These are phyloP conservation scores for Elsinoe arachidis DNA, from an alignment of 2,329 filamentous ascomycete species.

Conservation along the genomic window DNA sequence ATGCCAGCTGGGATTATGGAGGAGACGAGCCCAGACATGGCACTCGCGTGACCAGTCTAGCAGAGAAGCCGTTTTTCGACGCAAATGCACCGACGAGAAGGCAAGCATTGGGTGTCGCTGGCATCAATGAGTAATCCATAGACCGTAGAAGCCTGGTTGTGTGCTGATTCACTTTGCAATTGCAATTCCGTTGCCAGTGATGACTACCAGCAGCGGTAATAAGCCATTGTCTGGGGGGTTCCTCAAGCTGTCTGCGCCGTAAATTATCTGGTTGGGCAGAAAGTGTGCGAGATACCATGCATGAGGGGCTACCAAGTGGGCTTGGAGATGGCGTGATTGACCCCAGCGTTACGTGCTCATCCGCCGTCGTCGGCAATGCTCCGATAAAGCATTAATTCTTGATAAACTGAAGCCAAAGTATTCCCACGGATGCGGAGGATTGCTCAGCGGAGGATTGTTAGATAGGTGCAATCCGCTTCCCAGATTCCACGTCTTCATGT, in stretches of 20 bases:
- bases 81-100: constrained; percentile 56
- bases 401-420: no score
- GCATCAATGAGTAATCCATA: not conserved
- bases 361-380: not conserved
- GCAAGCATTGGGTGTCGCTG: constrained; percentile 56
- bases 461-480: no score
- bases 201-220: not conserved
- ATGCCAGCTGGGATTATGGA: constrained; percentile 66
- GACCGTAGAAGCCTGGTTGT: not conserved
- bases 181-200: no score
- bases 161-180: not conserved
- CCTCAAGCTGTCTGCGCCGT: no score
- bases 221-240: no score
- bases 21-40: constrained; percentile 60
- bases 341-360: constrained; percentile 4
- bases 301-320: not conserved
- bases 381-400: no score
- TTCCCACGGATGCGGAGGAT: no score
- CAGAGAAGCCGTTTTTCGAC: constrained; percentile 63
- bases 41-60: constrained; percentile 61
- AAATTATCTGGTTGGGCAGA: no score
- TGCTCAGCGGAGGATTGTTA: no score
- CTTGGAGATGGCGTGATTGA: constrained; percentile 1
- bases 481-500: no score
- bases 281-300: no score